Percentiles rank a stretch among this genome's conserved stretches.
Conservation (phyloP, 2,329 filamentous ascomycete species). For the Scytalidium lignicola region DNA sequence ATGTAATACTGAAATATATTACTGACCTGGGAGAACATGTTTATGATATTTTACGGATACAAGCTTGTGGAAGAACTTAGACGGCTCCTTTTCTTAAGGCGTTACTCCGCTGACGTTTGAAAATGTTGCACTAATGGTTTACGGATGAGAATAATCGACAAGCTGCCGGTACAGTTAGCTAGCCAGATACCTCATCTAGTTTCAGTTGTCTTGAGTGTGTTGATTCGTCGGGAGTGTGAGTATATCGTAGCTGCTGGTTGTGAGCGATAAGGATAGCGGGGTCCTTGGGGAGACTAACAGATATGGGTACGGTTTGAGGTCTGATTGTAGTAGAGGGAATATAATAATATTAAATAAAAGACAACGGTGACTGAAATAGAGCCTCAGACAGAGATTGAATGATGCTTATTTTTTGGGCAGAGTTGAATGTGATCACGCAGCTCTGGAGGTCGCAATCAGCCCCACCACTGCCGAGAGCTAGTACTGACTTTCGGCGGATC, state of each 20-base stretch:
- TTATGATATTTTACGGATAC: no score
- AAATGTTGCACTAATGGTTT: no score
- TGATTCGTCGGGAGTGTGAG: no score
- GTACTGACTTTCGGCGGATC: background rate
- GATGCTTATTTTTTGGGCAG: background rate
- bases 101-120: no score
- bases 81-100: no score
- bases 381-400: background rate
- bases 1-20: background rate
- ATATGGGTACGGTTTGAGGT: background rate
- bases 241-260: background rate
- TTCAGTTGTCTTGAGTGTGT: no score
- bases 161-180: no score
- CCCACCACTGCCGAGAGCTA: background rate
- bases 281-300: background rate
- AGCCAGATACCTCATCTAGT: no score
- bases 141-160: no score
- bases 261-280: background rate
- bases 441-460: background rate
- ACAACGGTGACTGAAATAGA: background rate
- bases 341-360: background rate
- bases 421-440: background rate
- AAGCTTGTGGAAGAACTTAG: no score
- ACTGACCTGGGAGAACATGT: slow-evolving; percentile 17
- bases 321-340: background rate